Evolutionary conservation across 768 basidiomycete species (phyloP).

Genomic region (Lenzites betulinus): DNA sequence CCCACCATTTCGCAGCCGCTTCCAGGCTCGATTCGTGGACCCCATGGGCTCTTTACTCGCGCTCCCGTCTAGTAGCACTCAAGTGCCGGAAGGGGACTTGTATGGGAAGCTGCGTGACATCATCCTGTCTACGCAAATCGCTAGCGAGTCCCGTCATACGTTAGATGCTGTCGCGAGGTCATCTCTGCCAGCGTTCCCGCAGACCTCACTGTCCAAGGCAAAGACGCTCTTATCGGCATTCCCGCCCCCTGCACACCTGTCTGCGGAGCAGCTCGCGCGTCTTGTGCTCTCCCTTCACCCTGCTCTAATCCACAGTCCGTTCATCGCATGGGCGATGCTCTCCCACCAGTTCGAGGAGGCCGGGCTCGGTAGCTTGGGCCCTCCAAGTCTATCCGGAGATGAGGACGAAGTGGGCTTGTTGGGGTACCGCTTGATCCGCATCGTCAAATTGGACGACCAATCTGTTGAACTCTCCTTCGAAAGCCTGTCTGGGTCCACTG

Average conservation of each 20-base stretch:
- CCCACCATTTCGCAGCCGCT: constrained; percentile 69
- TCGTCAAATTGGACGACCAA: constrained; percentile 43
- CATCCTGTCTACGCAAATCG: constrained; percentile 63
- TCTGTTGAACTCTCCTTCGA: constrained; percentile 47
- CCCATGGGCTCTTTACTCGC: constrained; percentile 55
- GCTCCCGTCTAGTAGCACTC: constrained; percentile 29
- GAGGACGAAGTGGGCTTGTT: constrained; percentile 48
- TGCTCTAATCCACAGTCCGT: constrained; percentile 52
- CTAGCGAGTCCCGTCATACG: constrained; percentile 56
- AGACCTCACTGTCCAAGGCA: constrained; percentile 60
- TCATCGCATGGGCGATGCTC: constrained; percentile 65
- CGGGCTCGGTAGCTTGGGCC: constrained; percentile 55
- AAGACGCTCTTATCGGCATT: constrained; percentile 47
- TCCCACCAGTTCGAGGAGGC: constrained; percentile 55
- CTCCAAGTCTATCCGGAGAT: constrained; percentile 40
- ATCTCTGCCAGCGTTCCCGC: constrained; percentile 61
- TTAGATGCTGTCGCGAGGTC: constrained; percentile 56
- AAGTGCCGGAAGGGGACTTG: constrained; percentile 27
- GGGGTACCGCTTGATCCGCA: constrained; percentile 48
- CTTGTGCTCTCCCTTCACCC: constrained; percentile 63
- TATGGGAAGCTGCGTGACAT: constrained; percentile 53
- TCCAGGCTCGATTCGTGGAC: constrained; percentile 68
- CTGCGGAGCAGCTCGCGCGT: constrained; percentile 52
- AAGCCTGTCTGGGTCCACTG: constrained; percentile 31
- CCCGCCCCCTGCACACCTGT: constrained; percentile 44